Evolutionary conservation across 441 rosid species (phyloP).

Genomic region (Viola pubescens): DNA sequence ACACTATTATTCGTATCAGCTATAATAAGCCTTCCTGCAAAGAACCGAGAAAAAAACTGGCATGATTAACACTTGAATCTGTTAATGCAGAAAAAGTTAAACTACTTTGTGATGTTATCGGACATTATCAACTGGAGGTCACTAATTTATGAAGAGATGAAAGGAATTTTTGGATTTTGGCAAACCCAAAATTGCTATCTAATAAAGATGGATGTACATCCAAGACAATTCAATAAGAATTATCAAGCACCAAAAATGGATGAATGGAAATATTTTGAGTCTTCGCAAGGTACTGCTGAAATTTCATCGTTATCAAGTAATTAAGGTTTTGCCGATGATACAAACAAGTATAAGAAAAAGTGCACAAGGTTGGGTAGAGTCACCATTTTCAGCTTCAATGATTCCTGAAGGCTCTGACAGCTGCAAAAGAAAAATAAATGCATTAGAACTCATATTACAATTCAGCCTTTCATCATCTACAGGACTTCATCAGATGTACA

Average conservation of each 20-base stretch:
- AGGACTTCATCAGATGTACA: constrained; percentile 2
- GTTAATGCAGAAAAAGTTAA: too few relatives aligned
- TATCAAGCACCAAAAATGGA: neutral
- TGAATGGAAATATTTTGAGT: neutral
- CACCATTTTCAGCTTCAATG: constrained; percentile 68
- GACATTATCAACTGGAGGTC: too few relatives aligned
- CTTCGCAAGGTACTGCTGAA: neutral
- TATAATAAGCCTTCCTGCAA: constrained; percentile 65
- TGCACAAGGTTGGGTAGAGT: constrained; percentile 6
- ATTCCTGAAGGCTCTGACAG: constrained; percentile 96
- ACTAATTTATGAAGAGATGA: neutral
- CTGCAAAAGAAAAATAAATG: constrained; percentile 38
- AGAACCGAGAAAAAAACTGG: constrained; percentile 10
- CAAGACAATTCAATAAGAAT: neutral
- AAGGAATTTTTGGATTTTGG: neutral
- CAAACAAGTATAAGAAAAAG: neutral
- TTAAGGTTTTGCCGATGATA: constrained; percentile 3
- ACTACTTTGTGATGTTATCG: too few relatives aligned
- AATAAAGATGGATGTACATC: neutral
- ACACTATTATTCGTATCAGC: constrained; percentile 92
- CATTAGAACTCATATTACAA: constrained; percentile 8
- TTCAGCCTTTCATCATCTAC: neutral
- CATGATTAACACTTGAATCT: too few relatives aligned
- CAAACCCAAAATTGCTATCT: neutral
- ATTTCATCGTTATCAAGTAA: constrained; percentile 1